Percentiles rank a stretch among this genome's conserved stretches.
phyloP scores from a whole-genome alignment of 768 basidiomycete genomes.

The Kwoniella sp. region DNA sequence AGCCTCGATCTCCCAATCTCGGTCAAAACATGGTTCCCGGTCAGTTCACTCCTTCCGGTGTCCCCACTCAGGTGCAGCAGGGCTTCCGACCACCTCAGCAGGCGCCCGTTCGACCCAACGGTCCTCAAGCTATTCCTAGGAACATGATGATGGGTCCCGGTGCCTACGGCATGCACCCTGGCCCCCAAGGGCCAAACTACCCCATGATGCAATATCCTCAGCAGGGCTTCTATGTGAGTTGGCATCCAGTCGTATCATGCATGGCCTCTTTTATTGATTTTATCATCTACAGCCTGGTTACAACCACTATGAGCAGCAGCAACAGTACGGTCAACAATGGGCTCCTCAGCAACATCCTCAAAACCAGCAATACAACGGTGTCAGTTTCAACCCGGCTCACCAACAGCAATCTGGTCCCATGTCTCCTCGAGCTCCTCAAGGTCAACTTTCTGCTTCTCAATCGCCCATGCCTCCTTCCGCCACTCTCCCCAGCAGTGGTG shows the following conservation, averaged over 20 bases:
- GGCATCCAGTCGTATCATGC: not conserved
- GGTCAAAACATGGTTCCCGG: conserved; percentile 30
- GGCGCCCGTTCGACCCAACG: conserved; percentile 26
- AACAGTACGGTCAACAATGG: conserved; percentile 36
- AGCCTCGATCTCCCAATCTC: conserved; percentile 39
- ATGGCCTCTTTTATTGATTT: not conserved
- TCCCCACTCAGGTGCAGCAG: conserved; percentile 37
- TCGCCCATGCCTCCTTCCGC: conserved; percentile 34
- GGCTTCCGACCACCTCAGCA: conserved; percentile 37
- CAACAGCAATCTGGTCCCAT: conserved; percentile 26
- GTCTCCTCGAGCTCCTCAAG: conserved; percentile 35
- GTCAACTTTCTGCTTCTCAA: conserved; percentile 20
- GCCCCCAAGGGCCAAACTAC: conserved; percentile 31
- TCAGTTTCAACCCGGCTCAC: conserved; percentile 17
- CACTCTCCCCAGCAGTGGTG: conserved; percentile 35
- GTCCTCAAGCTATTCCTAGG: conserved; percentile 30
- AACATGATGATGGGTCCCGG: conserved; percentile 34
- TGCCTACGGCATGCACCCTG: conserved; percentile 36
- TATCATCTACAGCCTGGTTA: conserved; percentile 18
- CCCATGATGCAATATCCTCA: conserved; percentile 40
- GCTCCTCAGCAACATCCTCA: conserved; percentile 42
- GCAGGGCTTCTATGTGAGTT: conserved; percentile 44
- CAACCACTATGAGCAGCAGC: conserved; percentile 37
- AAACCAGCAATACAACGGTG: conserved; percentile 30
- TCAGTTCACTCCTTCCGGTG: conserved; percentile 30